Evolutionary conservation across 305 asterid genomes (phyloP).

Genomic region (Fraxinus nigra): DNA sequence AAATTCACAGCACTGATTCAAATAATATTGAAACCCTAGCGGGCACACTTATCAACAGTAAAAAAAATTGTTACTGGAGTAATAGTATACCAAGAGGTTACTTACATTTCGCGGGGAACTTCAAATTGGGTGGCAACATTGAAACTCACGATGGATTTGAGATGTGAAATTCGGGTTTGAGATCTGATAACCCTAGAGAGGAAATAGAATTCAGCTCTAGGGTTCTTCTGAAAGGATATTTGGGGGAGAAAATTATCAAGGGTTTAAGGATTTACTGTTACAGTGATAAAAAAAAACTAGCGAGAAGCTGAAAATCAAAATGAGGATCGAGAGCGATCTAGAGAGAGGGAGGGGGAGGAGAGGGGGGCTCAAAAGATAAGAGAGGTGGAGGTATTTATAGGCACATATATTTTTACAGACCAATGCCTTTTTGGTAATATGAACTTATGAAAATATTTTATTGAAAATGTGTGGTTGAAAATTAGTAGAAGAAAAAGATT

Average conservation of each 20-base stretch:
- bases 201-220: neutral
- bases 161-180: neutral
- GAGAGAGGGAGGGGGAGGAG: neutral
- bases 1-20: neutral
- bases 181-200: neutral
- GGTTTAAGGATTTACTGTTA: neutral
- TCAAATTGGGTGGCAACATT: neutral
- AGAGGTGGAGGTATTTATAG: neutral
- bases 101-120: neutral
- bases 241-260: neutral
- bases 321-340: neutral
- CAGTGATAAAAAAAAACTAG: neutral
- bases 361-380: neutral
- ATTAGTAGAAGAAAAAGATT: too few relatives aligned
- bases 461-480: too few relatives aligned
- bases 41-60: neutral
- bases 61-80: neutral
- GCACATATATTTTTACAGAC: neutral
- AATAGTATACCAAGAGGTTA: neutral
- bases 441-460: neutral
- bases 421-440: neutral
- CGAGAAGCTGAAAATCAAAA: neutral
- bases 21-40: neutral
- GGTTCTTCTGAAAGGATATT: neutral
- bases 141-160: neutral